Evolutionary conservation across 768 basidiomycete species (phyloP), one percentile per base, ranked within the genome.

Genomic region (Podaxis carcinomalis): DNA sequence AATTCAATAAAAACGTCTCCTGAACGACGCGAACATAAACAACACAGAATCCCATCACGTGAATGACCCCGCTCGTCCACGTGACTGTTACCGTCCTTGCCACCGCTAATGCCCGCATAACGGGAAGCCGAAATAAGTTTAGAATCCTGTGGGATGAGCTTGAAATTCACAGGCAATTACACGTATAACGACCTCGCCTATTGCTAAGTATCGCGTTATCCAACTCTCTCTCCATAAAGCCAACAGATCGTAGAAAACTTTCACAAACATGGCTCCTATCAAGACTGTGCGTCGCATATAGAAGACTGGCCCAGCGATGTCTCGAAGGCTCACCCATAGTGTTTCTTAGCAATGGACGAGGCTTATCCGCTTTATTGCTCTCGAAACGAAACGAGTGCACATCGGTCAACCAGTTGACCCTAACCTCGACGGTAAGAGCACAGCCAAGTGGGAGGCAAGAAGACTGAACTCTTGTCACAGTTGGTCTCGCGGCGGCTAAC

Each of bases 331-430:
- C n/a, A 57, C 49, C 6, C 9, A 50, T 60, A 5, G 52, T 19
- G 27, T 54, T 46, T 42, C 51, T 13, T 63, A 89, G 86, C 78
- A 81, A 80, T 93, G 91, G 91, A 84, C 84, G 36, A 86, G 91
- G 54, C 81, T 93, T 56, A 90, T 93, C 66, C 89, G 91, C 62
- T 93, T 93, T 69, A 80, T 90, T 32, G 91, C 91, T 21, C 79
- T 75, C 13, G 92, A 93, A 75, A 92, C 90, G 0, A 78, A 81
- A 5, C 78, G 82, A 56, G 80, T 93, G 25, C 92, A 93, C 66
- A 79, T 92, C 62, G 91, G 92, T 36, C 82, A 93, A 73, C 91
- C 92, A 0, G 76, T 90, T 16, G 86, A 92, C 66, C 63, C 83
- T 2, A 72, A 70, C 42, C 77, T 89, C 37, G 91, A 93, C 67